Conservation (phyloP, 2,329 filamentous ascomycete genomes). For the Fusarium sp. region DNA sequence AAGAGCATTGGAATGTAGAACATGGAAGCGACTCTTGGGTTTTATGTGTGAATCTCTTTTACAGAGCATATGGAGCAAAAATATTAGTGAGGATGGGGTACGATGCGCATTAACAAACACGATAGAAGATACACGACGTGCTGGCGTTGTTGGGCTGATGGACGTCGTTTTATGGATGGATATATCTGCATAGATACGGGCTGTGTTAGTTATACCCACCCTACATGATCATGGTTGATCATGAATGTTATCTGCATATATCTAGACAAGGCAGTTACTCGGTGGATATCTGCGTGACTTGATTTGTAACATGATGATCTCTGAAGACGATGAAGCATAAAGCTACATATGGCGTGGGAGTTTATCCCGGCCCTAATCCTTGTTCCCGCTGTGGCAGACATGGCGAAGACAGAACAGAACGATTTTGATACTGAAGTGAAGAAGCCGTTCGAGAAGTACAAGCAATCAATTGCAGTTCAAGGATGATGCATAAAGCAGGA, state of each 20-base stretch:
- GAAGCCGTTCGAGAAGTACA: neutral
- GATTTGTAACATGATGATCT: neutral
- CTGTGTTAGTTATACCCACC: neutral
- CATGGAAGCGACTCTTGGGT: constrained; percentile 21
- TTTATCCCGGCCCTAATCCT: neutral
- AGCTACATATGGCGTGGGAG: neutral
- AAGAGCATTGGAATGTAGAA: constrained; percentile 15
- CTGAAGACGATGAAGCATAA: neutral
- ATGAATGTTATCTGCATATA: constrained; percentile 5
- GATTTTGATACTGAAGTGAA: neutral
- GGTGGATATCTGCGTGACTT: neutral
- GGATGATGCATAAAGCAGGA: neutral
- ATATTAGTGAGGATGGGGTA: neutral
- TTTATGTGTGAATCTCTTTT: neutral
- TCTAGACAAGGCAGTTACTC: neutral
- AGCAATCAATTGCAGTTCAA: neutral
- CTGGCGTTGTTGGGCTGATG: constrained; percentile 11
- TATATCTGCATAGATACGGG: neutral
- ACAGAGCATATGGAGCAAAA: constrained; percentile 1
- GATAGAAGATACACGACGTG: constrained; percentile 22
- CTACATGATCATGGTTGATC: neutral
- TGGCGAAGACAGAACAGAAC: neutral
- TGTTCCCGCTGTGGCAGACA: neutral
- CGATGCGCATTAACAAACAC: constrained; percentile 12
- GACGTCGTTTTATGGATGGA: neutral